Conservation (phyloP, 2,329 filamentous ascomycete species). For the Chaetoscypha palmicola region DNA sequence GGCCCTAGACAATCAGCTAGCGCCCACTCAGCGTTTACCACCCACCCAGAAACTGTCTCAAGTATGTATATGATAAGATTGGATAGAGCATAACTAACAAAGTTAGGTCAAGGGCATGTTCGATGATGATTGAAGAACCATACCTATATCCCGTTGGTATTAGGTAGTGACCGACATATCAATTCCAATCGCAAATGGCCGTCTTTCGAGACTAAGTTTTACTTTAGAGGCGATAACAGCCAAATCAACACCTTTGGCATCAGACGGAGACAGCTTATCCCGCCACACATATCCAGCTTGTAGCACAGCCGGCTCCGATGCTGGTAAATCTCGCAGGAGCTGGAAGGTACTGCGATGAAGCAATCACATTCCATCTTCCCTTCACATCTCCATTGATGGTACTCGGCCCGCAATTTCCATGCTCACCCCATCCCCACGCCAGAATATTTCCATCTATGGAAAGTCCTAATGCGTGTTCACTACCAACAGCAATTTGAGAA, state of each 20-base stretch:
- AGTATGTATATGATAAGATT: too few relatives aligned
- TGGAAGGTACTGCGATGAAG: constrained; percentile 48
- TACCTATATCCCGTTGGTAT: too few relatives aligned
- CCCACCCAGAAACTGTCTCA: constrained; percentile 71
- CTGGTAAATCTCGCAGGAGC: constrained; percentile 45
- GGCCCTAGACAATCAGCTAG: neutral
- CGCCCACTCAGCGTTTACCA: constrained; percentile 42
- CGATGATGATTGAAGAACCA: constrained; percentile 29
- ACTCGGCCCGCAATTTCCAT: constrained; percentile 83
- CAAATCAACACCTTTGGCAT: too few relatives aligned
- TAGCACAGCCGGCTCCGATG: constrained; percentile 83
- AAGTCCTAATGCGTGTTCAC: constrained; percentile 79
- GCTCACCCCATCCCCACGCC: constrained; percentile 95
- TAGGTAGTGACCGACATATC: too few relatives aligned
- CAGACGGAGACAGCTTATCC: constrained; percentile 10
- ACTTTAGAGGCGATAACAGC: too few relatives aligned
- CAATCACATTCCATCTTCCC: constrained; percentile 61
- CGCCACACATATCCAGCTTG: constrained; percentile 64
- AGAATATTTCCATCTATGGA: constrained; percentile 60
- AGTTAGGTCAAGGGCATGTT: constrained; percentile 29
- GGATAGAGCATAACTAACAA: too few relatives aligned
- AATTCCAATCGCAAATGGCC: too few relatives aligned
- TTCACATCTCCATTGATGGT: constrained; percentile 60
- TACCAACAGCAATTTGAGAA: constrained; percentile 67
- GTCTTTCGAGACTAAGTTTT: too few relatives aligned